Base-by-base conservation (phyloP, 352 stramenopile species). In the Phytophthora melonis region DNA sequence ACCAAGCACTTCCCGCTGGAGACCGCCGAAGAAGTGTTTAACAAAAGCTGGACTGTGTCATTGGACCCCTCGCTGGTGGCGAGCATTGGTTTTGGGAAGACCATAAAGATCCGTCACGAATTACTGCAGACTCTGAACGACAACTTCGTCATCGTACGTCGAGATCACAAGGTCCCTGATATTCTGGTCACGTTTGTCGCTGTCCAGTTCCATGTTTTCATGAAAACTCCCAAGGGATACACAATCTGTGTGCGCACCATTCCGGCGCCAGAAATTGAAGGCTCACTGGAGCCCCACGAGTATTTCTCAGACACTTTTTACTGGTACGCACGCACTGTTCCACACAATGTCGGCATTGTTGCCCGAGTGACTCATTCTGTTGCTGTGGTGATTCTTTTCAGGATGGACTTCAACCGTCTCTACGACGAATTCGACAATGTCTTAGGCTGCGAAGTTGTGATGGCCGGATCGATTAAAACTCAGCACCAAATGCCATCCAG, bases 181-280 rank as follows among this genome's bases (percentile, higher is more conserved):
- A 61, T 32, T 6, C 27, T 0, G 2, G 27, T 32, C 27, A 86
- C 74, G 19, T 88, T 90, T 70, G 66, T 82, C 10, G 84, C 84
- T 0, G 73, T 82, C 4, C 75, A 90, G 53, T 66, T 88, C 23
- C 3, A 53, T 90, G 30, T 91, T 89, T 68, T 82, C 82, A 0
- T 91, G 18, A 74, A 89, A 63, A 90, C 80, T 14, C 70, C 73
- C 0, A 74, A 75, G 11, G 84, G 84, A 14, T 91, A 77, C 62
- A 75, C 76, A 11, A 50, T 91, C n/a, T 87, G 76, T 57, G 78
- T 87, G 52, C 84, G 82, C 21, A 82, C 84, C 54, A 80, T 91
- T 53, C 71, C 79, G 2, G 68, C 83, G 6, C 71, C 82, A 5
- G 75, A 84, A 59, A 82, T 91, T 53, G 72, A 86, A 68, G 58